Conservation (phyloP, 805 yeast species). For the Vanderwaltozyma tropicalis region DNA sequence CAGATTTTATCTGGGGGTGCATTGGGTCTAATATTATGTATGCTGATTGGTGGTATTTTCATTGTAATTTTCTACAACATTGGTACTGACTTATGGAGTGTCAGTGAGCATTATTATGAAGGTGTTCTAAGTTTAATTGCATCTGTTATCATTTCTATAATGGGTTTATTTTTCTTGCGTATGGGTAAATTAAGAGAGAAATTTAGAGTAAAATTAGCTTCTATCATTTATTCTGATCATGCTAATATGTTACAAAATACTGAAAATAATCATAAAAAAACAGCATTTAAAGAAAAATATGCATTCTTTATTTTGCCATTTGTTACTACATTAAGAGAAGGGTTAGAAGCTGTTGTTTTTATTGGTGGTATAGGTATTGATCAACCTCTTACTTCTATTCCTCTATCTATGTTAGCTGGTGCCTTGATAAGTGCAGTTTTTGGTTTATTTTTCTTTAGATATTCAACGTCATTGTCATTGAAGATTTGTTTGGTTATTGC, state of each 20-base stretch:
- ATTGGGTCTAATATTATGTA: conserved; percentile 57
- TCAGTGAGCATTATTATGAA: conserved; percentile 84
- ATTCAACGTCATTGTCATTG: conserved; percentile 70
- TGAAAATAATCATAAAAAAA: conserved; percentile 17
- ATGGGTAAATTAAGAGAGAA: conserved; percentile 74
- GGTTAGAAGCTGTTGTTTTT: conserved; percentile 84
- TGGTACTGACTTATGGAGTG: conserved; percentile 79
- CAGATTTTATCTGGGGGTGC: conserved; percentile 82
- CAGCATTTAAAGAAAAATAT: conserved; percentile 43
- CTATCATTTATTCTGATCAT: conserved; percentile 28
- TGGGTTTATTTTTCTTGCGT: conserved; percentile 78
- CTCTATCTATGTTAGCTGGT: conserved; percentile 54
- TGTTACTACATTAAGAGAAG: conserved; percentile 79
- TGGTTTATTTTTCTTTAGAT: conserved; percentile 59
- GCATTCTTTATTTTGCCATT: conserved; percentile 72
- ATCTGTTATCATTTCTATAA: conserved; percentile 65
- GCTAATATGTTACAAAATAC: conserved; percentile 10
- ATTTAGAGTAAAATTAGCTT: conserved; percentile 58
- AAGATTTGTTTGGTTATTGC: conserved; percentile 65
- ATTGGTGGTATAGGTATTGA: conserved; percentile 80
- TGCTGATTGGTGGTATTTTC: conserved; percentile 62
- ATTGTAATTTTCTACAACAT: conserved; percentile 60
- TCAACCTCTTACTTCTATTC: conserved; percentile 54
- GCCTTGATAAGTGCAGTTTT: conserved; percentile 47
- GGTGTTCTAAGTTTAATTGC: conserved; percentile 73